A percentile compares a stretch with the other conserved stretches of the same genome.
Evolutionary conservation across 768 basidiomycete genomes (phyloP).

Genomic region (Termitomyces sp.): DNA sequence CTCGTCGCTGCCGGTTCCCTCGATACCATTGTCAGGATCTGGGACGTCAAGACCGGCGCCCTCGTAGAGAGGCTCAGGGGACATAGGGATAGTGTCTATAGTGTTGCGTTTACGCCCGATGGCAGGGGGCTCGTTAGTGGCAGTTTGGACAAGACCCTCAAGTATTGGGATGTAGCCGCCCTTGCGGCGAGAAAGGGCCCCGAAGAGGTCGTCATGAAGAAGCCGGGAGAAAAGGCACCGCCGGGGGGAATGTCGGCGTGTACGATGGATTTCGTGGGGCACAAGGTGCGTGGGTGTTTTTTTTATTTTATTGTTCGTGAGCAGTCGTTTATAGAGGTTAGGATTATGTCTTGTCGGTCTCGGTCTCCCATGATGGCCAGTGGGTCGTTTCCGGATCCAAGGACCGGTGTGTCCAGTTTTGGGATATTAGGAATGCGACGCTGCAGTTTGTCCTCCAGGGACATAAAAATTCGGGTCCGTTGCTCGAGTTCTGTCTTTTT

Average conservation of each 20-base stretch:
- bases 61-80: conserved; percentile 72
- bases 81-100: conserved; percentile 83
- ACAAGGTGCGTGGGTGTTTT: conserved; percentile 63
- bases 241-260: conserved; percentile 31
- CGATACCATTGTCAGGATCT: conserved; percentile 78
- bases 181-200: conserved; percentile 48
- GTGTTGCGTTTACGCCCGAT: conserved; percentile 89
- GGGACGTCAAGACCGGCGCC: conserved; percentile 64
- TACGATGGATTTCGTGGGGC: conserved; percentile 84
- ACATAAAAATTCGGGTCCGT: conserved; percentile 48
- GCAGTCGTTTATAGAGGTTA: conserved; percentile 34
- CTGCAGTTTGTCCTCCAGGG: conserved; percentile 93
- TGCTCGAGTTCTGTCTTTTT: too few species aligned
- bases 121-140: conserved; percentile 89
- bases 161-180: conserved; percentile 82
- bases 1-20: conserved; percentile 66
- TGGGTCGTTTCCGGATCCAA: conserved; percentile 94
- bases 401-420: conserved; percentile 95
- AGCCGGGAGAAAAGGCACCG: conserved; percentile 51
- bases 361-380: conserved; percentile 85
- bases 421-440: conserved; percentile 71
- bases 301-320: conserved; percentile 31
- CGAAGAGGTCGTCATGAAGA: conserved; percentile 13
- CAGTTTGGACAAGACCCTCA: conserved; percentile 84
- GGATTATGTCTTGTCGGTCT: conserved; percentile 53